Percentiles rank a stretch among this genome's conserved stretches.
phyloP scores from a whole-genome alignment of 2,329 filamentous ascomycete genomes.

The Penicillium sp. region DNA sequence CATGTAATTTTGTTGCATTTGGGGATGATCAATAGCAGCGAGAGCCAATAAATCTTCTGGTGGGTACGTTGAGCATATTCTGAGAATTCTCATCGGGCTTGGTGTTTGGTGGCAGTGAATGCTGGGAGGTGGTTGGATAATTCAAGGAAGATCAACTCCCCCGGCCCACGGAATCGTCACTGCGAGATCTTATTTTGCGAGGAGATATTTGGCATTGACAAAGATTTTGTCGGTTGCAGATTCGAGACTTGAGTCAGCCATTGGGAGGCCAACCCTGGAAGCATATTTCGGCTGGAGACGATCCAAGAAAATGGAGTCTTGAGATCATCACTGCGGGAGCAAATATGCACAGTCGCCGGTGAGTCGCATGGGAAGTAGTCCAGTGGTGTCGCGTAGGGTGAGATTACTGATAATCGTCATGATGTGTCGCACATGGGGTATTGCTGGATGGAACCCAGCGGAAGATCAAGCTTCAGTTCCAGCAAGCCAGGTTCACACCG shows the following conservation, averaged over 20 bases:
- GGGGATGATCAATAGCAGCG: not conserved
- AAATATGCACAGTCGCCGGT: not conserved
- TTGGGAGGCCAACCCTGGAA: not conserved
- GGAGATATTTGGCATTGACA: not conserved
- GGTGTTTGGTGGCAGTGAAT: not conserved
- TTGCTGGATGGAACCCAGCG: not conserved
- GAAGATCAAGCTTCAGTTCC: not conserved
- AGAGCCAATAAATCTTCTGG: not conserved
- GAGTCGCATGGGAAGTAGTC: not conserved
- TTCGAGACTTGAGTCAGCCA: not conserved
- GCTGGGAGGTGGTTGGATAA: not conserved
- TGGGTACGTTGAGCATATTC: not conserved
- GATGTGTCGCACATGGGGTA: not conserved
- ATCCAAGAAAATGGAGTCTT: not conserved
- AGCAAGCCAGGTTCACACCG: conserved; percentile 6
- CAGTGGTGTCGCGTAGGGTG: conserved; percentile 2
- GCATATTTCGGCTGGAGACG: not conserved
- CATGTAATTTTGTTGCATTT: conserved; percentile 3
- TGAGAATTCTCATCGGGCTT: not conserved
- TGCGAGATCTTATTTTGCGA: not conserved
- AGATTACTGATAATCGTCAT: not conserved
- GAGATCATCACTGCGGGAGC: not conserved
- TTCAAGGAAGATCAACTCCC: not conserved
- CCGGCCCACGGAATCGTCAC: not conserved
- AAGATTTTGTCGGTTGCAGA: not conserved